These are phyloP conservation scores for Diplodia sapinea DNA, from an alignment of 2,329 filamentous ascomycete species.

Conservation along the genomic window DNA sequence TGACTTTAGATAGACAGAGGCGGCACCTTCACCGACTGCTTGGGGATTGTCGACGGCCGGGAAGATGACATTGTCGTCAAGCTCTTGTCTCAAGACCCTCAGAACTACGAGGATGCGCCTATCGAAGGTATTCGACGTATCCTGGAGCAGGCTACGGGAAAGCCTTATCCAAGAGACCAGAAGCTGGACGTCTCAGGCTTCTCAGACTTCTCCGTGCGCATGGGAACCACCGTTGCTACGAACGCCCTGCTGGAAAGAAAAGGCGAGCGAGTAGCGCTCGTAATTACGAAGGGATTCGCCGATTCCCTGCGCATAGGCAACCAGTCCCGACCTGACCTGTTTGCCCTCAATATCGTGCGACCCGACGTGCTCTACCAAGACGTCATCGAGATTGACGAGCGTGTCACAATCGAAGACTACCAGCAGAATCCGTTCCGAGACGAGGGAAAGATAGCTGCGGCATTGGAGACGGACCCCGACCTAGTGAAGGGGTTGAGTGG, in stretches of 20 bases:
- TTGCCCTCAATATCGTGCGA: slow-evolving; percentile 37
- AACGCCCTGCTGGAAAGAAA: slow-evolving; percentile 42
- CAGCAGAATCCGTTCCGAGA: slow-evolving; percentile 38
- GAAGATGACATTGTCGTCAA: slow-evolving; percentile 41
- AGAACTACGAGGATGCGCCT: slow-evolving; percentile 41
- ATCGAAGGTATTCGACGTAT: slow-evolving; percentile 41
- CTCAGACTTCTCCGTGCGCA: slow-evolving; percentile 36
- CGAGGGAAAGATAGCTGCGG: slow-evolving; percentile 32
- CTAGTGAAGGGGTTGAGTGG: slow-evolving; percentile 38
- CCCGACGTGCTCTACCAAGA: slow-evolving; percentile 37
- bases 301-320: slow-evolving; percentile 43
- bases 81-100: slow-evolving; percentile 40
- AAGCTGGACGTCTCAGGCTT: slow-evolving; percentile 27
- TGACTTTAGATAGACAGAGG: slow-evolving; percentile 32
- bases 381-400: slow-evolving; percentile 37
- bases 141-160: slow-evolving; percentile 36
- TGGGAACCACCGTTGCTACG: slow-evolving; percentile 44
- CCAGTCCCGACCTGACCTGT: slow-evolving; percentile 43
- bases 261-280: slow-evolving; percentile 39
- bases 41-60: slow-evolving; percentile 35
- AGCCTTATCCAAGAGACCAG: slow-evolving; percentile 34
- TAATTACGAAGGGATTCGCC: slow-evolving; percentile 41
- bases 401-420: slow-evolving; percentile 44
- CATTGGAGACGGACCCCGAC: slow-evolving; percentile 24
- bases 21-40: slow-evolving; percentile 36